phyloP scores from a whole-genome alignment of 768 basidiomycete species.

The Pisolithus sp. region DNA sequence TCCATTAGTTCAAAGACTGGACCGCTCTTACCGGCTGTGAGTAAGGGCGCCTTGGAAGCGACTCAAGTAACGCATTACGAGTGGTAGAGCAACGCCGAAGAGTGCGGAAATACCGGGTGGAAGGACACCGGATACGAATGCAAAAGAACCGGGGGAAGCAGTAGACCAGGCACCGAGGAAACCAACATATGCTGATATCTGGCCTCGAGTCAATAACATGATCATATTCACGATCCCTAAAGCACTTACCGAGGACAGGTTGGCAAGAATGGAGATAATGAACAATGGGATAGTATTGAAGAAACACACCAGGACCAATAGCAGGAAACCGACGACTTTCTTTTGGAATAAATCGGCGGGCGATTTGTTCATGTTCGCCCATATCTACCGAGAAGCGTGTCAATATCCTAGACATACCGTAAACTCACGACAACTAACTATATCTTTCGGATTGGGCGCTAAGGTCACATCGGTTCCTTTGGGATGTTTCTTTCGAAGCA shows the following conservation, averaged over 20 bases:
- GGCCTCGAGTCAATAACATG: conserved; percentile 6
- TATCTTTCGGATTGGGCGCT: conserved; percentile 87
- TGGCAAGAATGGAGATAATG: conserved; percentile 86
- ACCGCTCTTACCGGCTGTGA: conserved; percentile 22
- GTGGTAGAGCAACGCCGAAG: conserved; percentile 87
- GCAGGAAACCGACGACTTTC: conserved; percentile 67
- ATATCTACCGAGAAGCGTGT: conserved; percentile 47
- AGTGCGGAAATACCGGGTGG: conserved; percentile 84
- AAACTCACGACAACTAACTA: conserved; percentile 40
- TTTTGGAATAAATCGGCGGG: conserved; percentile 61
- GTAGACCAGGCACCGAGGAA: conserved; percentile 72
- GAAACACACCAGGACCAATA: conserved; percentile 77
- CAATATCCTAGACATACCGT: not conserved
- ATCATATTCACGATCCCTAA: not conserved
- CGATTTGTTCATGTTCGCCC: conserved; percentile 82
- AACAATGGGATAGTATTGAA: conserved; percentile 92
- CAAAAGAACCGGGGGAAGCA: conserved; percentile 61
- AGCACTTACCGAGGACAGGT: conserved; percentile 66
- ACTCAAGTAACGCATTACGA: conserved; percentile 81
- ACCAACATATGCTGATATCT: conserved; percentile 50
- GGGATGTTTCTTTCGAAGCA: conserved; percentile 60
- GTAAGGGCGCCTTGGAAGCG: conserved; percentile 55
- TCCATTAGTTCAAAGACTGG: not conserved
- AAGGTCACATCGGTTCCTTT: conserved; percentile 66
- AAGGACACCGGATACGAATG: conserved; percentile 85